These are phyloP conservation scores for Fagopyrum homotropicum DNA, from an alignment of 148 eudicot genomes.

Conservation along the genomic window DNA sequence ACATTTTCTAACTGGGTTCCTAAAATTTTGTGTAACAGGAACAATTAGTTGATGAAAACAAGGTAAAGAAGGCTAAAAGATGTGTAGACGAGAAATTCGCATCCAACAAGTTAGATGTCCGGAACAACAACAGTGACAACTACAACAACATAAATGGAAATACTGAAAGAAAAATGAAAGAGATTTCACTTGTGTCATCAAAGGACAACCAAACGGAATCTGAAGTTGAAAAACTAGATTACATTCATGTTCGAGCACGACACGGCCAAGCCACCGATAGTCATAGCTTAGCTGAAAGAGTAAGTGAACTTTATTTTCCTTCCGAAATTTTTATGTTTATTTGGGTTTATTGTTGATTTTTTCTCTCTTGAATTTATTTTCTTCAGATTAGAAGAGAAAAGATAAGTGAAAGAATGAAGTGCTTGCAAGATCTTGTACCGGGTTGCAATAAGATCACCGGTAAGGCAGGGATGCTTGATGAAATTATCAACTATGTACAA, in stretches of 20 bases:
- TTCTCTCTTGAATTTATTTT: background rate
- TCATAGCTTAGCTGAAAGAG: slow-evolving; percentile 98
- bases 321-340: background rate
- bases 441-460: slow-evolving; percentile 96
- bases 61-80: slow-evolving; percentile 48
- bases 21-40: slow-evolving; percentile 17
- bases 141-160: slow-evolving; percentile 13
- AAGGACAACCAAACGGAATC: slow-evolving; percentile 14
- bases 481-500: slow-evolving; percentile 94
- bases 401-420: slow-evolving; percentile 93
- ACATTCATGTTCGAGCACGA: slow-evolving; percentile 93
- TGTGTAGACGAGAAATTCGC: slow-evolving; percentile 37
- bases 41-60: slow-evolving; percentile 31
- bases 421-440: slow-evolving; percentile 89
- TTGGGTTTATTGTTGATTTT: background rate
- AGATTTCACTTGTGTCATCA: slow-evolving; percentile 14
- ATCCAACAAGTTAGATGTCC: slow-evolving; percentile 26
- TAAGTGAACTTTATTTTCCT: slow-evolving; percentile 20
- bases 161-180: slow-evolving; percentile 27
- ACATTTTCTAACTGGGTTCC: background rate
- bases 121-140: slow-evolving; percentile 2
- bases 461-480: slow-evolving; percentile 98
- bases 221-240: slow-evolving; percentile 62
- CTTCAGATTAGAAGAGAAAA: slow-evolving; percentile 86
- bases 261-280: slow-evolving; percentile 99